These are phyloP conservation scores for Stagonosporopsis vannaccii DNA, from an alignment of 2,329 filamentous ascomycete genomes.

Conservation along the genomic window DNA sequence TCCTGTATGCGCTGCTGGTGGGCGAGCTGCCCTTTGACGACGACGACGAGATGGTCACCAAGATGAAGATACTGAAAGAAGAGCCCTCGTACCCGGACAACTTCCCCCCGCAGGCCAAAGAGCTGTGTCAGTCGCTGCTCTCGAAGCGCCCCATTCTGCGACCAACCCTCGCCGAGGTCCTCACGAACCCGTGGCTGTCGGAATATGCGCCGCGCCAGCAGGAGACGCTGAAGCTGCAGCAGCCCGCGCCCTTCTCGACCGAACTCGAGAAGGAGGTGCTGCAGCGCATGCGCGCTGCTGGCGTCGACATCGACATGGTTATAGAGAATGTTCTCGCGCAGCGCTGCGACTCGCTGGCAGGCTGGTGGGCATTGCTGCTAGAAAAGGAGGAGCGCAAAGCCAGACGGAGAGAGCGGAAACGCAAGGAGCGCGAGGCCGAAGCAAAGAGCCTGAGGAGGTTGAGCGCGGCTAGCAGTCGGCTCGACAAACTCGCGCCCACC, in stretches of 20 bases:
- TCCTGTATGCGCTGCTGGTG: constrained; percentile 81
- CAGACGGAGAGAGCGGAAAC: constrained; percentile 77
- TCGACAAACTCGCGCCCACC: constrained; percentile 80
- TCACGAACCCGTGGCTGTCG: constrained; percentile 84
- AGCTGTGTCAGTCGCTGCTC: constrained; percentile 79
- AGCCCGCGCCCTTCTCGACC: constrained; percentile 83
- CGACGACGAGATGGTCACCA: constrained; percentile 88
- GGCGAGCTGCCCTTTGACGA: constrained; percentile 95
- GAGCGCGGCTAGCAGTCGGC: constrained; percentile 86
- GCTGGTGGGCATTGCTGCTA: constrained; percentile 94
- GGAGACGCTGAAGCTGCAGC: constrained; percentile 82
- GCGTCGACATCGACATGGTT: constrained; percentile 91
- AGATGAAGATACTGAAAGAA: constrained; percentile 81
- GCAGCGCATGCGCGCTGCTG: constrained; percentile 90
- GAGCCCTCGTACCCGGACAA: constrained; percentile 86
- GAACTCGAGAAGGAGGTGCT: constrained; percentile 88
- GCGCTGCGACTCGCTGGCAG: constrained; percentile 86
- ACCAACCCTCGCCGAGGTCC: constrained; percentile 82
- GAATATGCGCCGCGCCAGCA: constrained; percentile 90
- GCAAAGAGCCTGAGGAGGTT: constrained; percentile 79
- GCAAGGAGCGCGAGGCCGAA: constrained; percentile 84
- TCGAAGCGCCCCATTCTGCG: constrained; percentile 88
- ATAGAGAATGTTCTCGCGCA: constrained; percentile 93
- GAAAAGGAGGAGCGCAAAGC: constrained; percentile 96
- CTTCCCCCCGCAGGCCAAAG: constrained; percentile 77